These are phyloP conservation scores for Diplodia scrobiculata DNA, from an alignment of 2,329 filamentous ascomycete genomes.

Conservation along the genomic window DNA sequence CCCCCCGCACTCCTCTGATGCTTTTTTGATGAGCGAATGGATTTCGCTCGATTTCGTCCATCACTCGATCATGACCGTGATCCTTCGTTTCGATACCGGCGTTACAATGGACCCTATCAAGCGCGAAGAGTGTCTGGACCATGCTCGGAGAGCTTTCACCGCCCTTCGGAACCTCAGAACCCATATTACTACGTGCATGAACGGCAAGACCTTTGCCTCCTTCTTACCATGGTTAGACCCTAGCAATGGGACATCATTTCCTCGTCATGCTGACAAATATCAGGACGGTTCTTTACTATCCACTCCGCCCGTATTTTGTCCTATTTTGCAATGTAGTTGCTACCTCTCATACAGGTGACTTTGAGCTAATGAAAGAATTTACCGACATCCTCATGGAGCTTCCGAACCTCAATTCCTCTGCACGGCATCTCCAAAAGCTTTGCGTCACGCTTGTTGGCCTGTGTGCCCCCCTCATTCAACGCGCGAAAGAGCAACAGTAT, in stretches of 20 bases:
- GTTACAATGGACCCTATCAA: constrained; percentile 38
- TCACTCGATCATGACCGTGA: constrained; percentile 39
- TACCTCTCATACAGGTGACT: constrained; percentile 39
- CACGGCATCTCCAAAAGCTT: constrained; percentile 37
- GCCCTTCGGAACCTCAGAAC: constrained; percentile 36
- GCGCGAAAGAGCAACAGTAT: constrained; percentile 24
- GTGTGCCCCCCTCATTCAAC: constrained; percentile 38
- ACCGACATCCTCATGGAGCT: constrained; percentile 37
- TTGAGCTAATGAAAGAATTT: constrained; percentile 39
- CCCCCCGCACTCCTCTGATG: constrained; percentile 29
- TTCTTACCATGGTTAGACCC: constrained; percentile 33
- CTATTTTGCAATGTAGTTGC: constrained; percentile 45
- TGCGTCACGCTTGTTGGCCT: constrained; percentile 39
- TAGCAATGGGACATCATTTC: not conserved
- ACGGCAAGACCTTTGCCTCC: constrained; percentile 39
- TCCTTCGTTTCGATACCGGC: constrained; percentile 39
- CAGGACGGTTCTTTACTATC: constrained; percentile 43
- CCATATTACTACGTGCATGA: constrained; percentile 36
- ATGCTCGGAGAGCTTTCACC: constrained; percentile 40
- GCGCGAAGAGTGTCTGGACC: constrained; percentile 39
- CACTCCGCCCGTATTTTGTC: constrained; percentile 42
- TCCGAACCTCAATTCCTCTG: constrained; percentile 39
- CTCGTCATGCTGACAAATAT: not conserved
- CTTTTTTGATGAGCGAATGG: constrained; percentile 39
- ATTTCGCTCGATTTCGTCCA: constrained; percentile 41